phyloP scores from a whole-genome alignment of 768 basidiomycete species.

The Leccinum imitatum region DNA sequence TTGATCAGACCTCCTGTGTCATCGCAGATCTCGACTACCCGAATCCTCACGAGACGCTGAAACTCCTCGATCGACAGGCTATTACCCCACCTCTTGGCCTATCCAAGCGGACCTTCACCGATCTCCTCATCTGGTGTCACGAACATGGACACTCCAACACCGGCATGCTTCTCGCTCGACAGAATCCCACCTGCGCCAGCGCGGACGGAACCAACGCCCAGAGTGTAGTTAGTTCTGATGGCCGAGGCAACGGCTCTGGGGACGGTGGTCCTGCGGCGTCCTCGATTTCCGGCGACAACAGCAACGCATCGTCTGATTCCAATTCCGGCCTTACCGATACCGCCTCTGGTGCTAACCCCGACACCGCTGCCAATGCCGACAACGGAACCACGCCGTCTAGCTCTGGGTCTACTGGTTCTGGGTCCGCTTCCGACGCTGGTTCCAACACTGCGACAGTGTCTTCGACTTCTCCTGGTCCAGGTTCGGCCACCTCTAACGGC shows the following conservation, averaged over 20 bases:
- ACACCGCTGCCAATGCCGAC: too few species aligned
- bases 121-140: slow-evolving; percentile 32
- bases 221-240: background rate
- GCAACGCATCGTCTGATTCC: background rate
- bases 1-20: slow-evolving; percentile 15
- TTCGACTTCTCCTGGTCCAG: background rate
- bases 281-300: background rate
- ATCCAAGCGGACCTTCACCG: slow-evolving; percentile 21
- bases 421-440: background rate
- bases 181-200: slow-evolving; percentile 18
- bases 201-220: background rate
- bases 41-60: slow-evolving; percentile 21
- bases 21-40: slow-evolving; percentile 30
- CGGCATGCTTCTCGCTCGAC: slow-evolving; percentile 25
- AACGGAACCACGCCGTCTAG: background rate
- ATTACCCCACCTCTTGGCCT: slow-evolving; percentile 25
- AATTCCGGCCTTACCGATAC: background rate
- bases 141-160: slow-evolving; percentile 12
- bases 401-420: background rate
- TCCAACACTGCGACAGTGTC: background rate
- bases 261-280: background rate
- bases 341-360: background rate
- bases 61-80: slow-evolving; percentile 23
- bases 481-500: background rate
- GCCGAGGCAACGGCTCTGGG: background rate